Evolutionary conservation across 768 basidiomycete species (phyloP).

Genomic region (Agaricus subrufescens): DNA sequence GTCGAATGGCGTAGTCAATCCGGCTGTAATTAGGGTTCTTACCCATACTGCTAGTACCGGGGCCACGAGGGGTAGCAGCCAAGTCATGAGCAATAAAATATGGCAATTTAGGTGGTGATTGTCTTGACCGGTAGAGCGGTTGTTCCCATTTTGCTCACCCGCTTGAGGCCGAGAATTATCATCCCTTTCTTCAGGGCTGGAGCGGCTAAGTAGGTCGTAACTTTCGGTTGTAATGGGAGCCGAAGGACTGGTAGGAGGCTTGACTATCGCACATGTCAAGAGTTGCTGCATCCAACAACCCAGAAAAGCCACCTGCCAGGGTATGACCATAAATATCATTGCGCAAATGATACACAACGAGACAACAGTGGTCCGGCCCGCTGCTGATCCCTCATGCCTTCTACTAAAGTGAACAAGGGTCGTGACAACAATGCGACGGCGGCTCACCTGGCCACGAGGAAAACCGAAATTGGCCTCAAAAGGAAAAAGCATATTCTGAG

Average conservation of each 20-base stretch:
- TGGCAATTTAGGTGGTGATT: slow-evolving; percentile 53
- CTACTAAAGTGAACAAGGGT: slow-evolving; percentile 1
- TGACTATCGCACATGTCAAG: slow-evolving; percentile 49
- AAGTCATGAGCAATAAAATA: slow-evolving; percentile 71
- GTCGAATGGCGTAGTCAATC: slow-evolving; percentile 72
- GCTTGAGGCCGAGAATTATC: slow-evolving; percentile 7
- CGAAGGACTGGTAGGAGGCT: slow-evolving; percentile 12
- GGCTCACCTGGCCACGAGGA: slow-evolving; percentile 30
- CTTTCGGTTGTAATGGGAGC: slow-evolving; percentile 3
- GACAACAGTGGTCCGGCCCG: slow-evolving; percentile 44
- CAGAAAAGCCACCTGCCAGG: slow-evolving; percentile 89
- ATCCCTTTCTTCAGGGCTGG: slow-evolving; percentile 2
- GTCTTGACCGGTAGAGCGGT: slow-evolving; percentile 16
- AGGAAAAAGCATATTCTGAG: slow-evolving; percentile 46
- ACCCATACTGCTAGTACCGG: slow-evolving; percentile 88
- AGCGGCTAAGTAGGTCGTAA: slow-evolving; percentile 9
- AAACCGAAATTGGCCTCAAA: slow-evolving; percentile 26
- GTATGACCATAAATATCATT: slow-evolving; percentile 73
- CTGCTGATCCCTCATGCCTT: slow-evolving; percentile 21
- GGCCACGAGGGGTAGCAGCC: slow-evolving; percentile 72
- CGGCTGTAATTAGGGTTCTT: slow-evolving; percentile 76
- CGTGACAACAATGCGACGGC: slow-evolving; percentile 12
- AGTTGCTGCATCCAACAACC: slow-evolving; percentile 80
- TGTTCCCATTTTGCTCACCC: slow-evolving; percentile 4
- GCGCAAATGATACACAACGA: slow-evolving; percentile 59